phyloP scores from a whole-genome alignment of 345 rosid species.

The Hypericum perforatum region DNA sequence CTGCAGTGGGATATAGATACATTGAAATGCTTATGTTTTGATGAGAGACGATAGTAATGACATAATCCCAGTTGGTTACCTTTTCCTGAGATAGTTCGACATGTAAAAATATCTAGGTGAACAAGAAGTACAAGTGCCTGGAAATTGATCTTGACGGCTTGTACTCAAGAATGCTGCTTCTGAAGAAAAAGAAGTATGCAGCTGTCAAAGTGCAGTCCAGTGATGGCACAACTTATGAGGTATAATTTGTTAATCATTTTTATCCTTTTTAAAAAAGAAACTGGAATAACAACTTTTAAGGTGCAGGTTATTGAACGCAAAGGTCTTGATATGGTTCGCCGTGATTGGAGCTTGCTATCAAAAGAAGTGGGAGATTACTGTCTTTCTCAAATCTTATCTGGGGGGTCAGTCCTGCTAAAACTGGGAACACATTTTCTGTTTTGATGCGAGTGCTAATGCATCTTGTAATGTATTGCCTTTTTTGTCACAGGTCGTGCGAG shows the following conservation, averaged over 20 bases:
- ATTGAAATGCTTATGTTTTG: too few species aligned
- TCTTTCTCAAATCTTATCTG: conserved; percentile 75
- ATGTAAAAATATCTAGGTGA: conserved; percentile 42
- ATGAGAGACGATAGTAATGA: too few species aligned
- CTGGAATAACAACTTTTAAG: conserved; percentile 14
- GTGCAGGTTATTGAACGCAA: conserved; percentile 87
- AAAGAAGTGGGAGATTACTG: conserved; percentile 92
- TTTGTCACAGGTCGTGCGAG: conserved; percentile 69
- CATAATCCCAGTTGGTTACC: too few species aligned
- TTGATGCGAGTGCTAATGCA: conserved; percentile 5
- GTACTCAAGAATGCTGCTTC: conserved; percentile 96
- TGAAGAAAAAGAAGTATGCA: conserved; percentile 97
- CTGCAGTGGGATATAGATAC: too few species aligned
- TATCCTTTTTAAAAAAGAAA: conserved; percentile 11
- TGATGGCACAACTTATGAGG: conserved; percentile 76
- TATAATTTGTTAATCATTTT: conserved; percentile 15
- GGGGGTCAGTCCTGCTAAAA: conserved; percentile 45
- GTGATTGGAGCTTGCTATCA: conserved; percentile 95
- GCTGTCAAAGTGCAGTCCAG: conserved; percentile 80
- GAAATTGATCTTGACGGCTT: conserved; percentile 95
- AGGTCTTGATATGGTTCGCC: conserved; percentile 99
- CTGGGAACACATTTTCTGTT: too few species aligned
- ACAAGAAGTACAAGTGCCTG: conserved; percentile 80
- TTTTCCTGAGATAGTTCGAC: too few species aligned
- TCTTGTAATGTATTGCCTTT: conserved; percentile 11